Evolutionary conservation across 2,329 filamentous ascomycete genomes (phyloP).

Genomic region (Calonectria pteridis): DNA sequence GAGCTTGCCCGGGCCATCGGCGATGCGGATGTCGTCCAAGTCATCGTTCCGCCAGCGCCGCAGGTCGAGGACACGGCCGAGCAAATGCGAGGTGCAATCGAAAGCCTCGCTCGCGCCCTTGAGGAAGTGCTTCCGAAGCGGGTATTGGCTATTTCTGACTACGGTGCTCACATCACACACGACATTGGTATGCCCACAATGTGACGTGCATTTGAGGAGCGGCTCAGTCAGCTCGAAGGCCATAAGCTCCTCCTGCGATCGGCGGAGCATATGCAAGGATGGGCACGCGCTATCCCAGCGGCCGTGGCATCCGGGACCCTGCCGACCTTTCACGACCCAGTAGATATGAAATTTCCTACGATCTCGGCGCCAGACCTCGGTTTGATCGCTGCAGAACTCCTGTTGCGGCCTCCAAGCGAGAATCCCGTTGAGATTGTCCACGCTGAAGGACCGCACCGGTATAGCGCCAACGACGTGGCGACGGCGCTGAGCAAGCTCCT

Average conservation of each 20-base stretch:
- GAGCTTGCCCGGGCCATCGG: not conserved
- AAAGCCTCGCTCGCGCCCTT: not conserved
- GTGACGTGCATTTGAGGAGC: not conserved
- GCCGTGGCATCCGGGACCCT: not conserved
- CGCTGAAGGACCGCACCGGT: not conserved
- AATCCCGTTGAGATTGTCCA: not conserved
- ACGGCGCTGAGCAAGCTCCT: not conserved
- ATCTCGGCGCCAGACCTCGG: conserved; percentile 1
- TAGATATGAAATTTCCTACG: not conserved
- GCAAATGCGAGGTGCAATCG: not conserved
- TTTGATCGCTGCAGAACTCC: not conserved
- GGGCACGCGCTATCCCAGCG: not conserved
- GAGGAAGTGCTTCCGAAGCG: not conserved
- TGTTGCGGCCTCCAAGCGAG: not conserved
- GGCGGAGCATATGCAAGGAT: conserved; percentile 5
- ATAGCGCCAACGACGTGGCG: conserved; percentile 1
- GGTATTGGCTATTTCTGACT: not conserved
- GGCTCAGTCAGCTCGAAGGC: not conserved
- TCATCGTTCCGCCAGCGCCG: not conserved
- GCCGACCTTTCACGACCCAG: not conserved
- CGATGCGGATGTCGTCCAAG: not conserved
- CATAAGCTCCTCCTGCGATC: not conserved
- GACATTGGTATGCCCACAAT: conserved; percentile 1
- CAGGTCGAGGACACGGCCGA: not conserved
- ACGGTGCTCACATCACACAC: not conserved